Conservation (phyloP, 345 rosid species). For the Aquilaria malaccensis region DNA sequence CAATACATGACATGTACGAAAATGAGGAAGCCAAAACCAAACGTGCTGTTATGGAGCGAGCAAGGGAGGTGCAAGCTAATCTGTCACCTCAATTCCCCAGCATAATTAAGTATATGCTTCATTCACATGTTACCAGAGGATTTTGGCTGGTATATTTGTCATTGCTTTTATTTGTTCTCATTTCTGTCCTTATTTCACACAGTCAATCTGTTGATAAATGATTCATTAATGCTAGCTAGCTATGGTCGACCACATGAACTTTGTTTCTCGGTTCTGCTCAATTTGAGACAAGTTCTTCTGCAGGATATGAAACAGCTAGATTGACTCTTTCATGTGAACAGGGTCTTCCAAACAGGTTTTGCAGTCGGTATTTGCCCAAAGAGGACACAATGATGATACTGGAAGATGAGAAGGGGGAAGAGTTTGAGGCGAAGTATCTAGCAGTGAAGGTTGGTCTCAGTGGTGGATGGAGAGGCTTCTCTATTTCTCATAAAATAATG, state of each 20-base stretch:
- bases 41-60: constrained; percentile 29
- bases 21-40: constrained; percentile 16
- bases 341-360: constrained; percentile 33
- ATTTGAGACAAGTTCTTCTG: background rate
- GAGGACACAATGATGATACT: constrained; percentile 32
- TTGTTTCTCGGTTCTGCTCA: background rate
- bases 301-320: no score
- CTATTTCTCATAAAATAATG: constrained; percentile 36
- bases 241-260: background rate
- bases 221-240: background rate
- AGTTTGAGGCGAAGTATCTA: constrained; percentile 34
- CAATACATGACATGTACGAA: constrained; percentile 13
- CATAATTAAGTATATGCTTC: constrained; percentile 47
- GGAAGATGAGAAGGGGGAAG: constrained; percentile 41
- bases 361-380: constrained; percentile 24
- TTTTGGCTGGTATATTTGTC: constrained; percentile 50
- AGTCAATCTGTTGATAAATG: background rate
- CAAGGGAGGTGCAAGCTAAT: constrained; percentile 43
- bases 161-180: background rate
- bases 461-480: constrained; percentile 59
- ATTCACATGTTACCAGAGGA: constrained; percentile 51
- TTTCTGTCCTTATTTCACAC: background rate
- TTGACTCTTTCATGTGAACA: constrained; percentile 3
- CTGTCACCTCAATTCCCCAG: constrained; percentile 43
- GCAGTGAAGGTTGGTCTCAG: constrained; percentile 48